Percentiles rank a stretch among this genome's conserved stretches.
These are phyloP conservation scores for Mycena kentingensis DNA, from an alignment of 768 basidiomycete genomes.

Conservation along the genomic window DNA sequence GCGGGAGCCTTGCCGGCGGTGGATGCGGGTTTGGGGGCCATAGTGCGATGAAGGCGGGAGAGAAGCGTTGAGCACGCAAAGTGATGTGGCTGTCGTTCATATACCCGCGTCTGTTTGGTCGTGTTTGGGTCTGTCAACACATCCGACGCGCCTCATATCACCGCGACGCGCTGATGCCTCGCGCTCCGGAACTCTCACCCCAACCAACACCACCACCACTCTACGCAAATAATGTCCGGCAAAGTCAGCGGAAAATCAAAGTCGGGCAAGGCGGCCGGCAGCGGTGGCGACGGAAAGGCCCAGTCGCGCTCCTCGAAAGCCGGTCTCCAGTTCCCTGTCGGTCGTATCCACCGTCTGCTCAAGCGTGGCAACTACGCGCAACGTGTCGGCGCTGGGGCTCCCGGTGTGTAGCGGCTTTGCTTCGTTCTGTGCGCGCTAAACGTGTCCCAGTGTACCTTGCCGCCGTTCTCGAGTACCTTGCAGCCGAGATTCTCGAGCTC, in stretches of 20 bases:
- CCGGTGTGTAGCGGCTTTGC: slow-evolving; percentile 40
- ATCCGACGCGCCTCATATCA: slow-evolving; percentile 26
- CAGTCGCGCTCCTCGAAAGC: slow-evolving; percentile 67
- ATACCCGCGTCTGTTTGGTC: slow-evolving; percentile 49
- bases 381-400: slow-evolving; percentile 78
- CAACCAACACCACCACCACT: slow-evolving; percentile 9
- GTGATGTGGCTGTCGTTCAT: slow-evolving; percentile 34
- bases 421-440: not conserved
- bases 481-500: slow-evolving; percentile 83
- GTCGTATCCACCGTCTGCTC: slow-evolving; percentile 78
- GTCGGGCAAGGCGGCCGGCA: slow-evolving; percentile 41
- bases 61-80: slow-evolving; percentile 26
- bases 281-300: slow-evolving; percentile 43
- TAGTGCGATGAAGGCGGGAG: slow-evolving; percentile 33
- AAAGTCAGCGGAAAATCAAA: slow-evolving; percentile 36
- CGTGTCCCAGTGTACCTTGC: slow-evolving; percentile 67
- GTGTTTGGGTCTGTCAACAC: slow-evolving; percentile 39
- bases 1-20: slow-evolving; percentile 80
- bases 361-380: slow-evolving; percentile 80
- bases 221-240: slow-evolving; percentile 36
- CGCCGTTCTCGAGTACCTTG: slow-evolving; percentile 81
- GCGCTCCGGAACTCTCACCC: slow-evolving; percentile 14
- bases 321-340: slow-evolving; percentile 75
- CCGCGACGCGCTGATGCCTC: slow-evolving; percentile 6
- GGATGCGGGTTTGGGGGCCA: slow-evolving; percentile 82